Evolutionary conservation across 768 basidiomycete genomes (phyloP).

Genomic region (Xerocomellus intermedius): DNA sequence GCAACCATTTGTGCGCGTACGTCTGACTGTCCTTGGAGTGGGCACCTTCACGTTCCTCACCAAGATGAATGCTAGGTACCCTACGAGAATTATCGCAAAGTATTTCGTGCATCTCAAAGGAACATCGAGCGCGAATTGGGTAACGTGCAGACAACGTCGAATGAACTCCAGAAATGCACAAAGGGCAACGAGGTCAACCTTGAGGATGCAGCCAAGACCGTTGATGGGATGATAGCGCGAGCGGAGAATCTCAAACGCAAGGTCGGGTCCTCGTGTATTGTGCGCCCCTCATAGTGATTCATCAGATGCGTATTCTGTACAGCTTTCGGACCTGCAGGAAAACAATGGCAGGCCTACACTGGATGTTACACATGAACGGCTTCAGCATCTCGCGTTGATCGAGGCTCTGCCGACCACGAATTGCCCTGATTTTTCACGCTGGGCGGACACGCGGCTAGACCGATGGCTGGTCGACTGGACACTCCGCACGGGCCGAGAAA

Average conservation of each 20-base stretch:
- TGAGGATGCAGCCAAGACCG: slow-evolving; percentile 54
- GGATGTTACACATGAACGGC: slow-evolving; percentile 70
- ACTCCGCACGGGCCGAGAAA: slow-evolving; percentile 72
- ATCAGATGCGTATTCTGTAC: slow-evolving; percentile 14
- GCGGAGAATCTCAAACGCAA: slow-evolving; percentile 86
- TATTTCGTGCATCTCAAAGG: slow-evolving; percentile 81
- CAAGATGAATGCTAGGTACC: slow-evolving; percentile 59
- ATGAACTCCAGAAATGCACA: slow-evolving; percentile 56
- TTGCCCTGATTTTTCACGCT: slow-evolving; percentile 62
- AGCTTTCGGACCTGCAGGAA: slow-evolving; percentile 53
- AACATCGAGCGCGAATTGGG: slow-evolving; percentile 78
- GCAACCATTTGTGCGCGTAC: slow-evolving; percentile 76
- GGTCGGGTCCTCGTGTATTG: slow-evolving; percentile 44
- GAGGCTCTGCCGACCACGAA: slow-evolving; percentile 54
- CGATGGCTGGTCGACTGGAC: slow-evolving; percentile 95
- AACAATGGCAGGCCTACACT: slow-evolving; percentile 55
- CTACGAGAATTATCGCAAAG: slow-evolving; percentile 84
- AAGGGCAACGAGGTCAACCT: slow-evolving; percentile 38
- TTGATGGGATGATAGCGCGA: slow-evolving; percentile 75
- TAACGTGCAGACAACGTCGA: slow-evolving; percentile 52
- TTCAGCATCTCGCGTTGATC: slow-evolving; percentile 65
- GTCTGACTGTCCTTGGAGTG: slow-evolving; percentile 17
- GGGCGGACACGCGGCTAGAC: slow-evolving; percentile 79
- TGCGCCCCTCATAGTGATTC: slow-evolving; percentile 7
- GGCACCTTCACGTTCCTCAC: slow-evolving; percentile 9